A percentile compares a stretch with the other conserved stretches of the same genome.
phyloP scores from a whole-genome alignment of 1,139 yeast genomes.

The Magnusiomyces fungicola region DNA sequence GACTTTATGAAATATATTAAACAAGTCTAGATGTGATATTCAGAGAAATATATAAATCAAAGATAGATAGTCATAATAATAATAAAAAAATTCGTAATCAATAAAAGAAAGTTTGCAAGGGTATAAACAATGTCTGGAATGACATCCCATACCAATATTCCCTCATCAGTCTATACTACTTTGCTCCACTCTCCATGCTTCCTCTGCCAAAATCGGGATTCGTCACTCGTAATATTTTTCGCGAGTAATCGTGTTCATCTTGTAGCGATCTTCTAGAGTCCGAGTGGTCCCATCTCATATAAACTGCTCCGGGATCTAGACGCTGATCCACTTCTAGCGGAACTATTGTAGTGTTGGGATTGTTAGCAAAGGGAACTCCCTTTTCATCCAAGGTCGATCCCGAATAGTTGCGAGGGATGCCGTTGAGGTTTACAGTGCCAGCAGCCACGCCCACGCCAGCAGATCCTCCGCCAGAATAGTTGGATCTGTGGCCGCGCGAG shows the following conservation, averaged over 20 bases:
- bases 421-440: background rate
- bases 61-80: no score
- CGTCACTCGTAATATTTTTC: constrained; percentile 62
- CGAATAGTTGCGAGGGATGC: constrained; percentile 4
- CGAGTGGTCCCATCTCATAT: constrained; percentile 44
- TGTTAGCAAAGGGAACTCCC: no score
- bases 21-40: no score
- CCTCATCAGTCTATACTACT: no score
- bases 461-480: background rate
- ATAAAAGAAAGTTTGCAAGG: no score
- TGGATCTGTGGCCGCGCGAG: background rate
- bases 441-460: background rate
- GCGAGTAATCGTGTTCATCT: constrained; percentile 67
- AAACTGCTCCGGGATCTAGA: constrained; percentile 53
- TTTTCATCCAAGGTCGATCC: constrained; percentile 11
- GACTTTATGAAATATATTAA: no score
- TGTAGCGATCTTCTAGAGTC: constrained; percentile 57
- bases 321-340: constrained; percentile 57
- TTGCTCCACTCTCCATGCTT: background rate
- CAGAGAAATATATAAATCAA: no score
- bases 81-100: no score
- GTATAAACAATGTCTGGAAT: no score
- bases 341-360: constrained; percentile 32
- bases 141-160: no score
- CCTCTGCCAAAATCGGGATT: constrained; percentile 40